phyloP scores from a whole-genome alignment of 1,139 yeast genomes.

The Sugiyamaella pinicola region DNA sequence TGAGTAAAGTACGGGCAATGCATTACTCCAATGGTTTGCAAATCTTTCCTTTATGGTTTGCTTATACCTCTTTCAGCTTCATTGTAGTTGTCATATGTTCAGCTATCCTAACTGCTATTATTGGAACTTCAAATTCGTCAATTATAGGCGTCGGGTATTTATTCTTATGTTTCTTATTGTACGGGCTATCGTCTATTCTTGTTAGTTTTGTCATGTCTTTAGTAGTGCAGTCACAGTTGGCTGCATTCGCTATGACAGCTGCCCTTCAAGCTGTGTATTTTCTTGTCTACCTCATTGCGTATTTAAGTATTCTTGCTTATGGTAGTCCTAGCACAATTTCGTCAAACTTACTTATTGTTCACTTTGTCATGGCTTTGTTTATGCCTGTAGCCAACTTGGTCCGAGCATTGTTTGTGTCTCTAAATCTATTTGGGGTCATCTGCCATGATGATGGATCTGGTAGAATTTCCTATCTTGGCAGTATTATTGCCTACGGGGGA shows the following conservation, averaged over 20 bases:
- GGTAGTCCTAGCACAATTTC: slow-evolving; percentile 38
- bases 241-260: slow-evolving; percentile 45
- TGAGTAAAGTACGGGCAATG: slow-evolving; percentile 43
- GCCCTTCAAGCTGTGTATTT: slow-evolving; percentile 41
- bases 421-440: slow-evolving; percentile 42
- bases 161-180: slow-evolving; percentile 40
- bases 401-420: slow-evolving; percentile 40
- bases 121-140: slow-evolving; percentile 33
- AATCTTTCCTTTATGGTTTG: slow-evolving; percentile 43
- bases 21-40: slow-evolving; percentile 45
- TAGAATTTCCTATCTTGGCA: slow-evolving; percentile 36
- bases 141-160: slow-evolving; percentile 40
- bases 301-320: slow-evolving; percentile 39
- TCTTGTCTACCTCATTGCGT: slow-evolving; percentile 41
- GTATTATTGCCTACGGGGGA: slow-evolving; percentile 43
- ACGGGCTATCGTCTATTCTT: slow-evolving; percentile 39
- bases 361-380: slow-evolving; percentile 38
- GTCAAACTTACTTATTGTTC: slow-evolving; percentile 31
- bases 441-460: slow-evolving; percentile 33
- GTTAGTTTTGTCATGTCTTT: slow-evolving; percentile 41
- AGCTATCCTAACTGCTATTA: slow-evolving; percentile 36
- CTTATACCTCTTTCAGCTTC: slow-evolving; percentile 39
- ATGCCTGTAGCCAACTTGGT: slow-evolving; percentile 40
- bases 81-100: slow-evolving; percentile 34
- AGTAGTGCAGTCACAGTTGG: slow-evolving; percentile 41